These are phyloP conservation scores for Lunasporangiospora selenospora DNA, from an alignment of 192 early-diverging fungal species.

Conservation along the genomic window DNA sequence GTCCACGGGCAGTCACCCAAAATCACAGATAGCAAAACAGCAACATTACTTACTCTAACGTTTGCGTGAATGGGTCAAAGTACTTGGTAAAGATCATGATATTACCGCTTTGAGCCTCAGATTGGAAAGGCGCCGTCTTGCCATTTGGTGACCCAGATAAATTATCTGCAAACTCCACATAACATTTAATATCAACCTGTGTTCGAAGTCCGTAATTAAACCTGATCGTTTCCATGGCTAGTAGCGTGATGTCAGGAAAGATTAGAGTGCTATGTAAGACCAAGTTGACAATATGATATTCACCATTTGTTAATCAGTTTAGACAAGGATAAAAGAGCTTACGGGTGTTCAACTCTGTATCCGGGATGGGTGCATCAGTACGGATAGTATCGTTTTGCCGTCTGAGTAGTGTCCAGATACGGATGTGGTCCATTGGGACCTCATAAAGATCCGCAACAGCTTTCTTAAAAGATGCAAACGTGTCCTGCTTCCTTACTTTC, in stretches of 20 bases:
- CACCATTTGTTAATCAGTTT: too few relatives aligned
- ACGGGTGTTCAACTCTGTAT: slow-evolving; percentile 47
- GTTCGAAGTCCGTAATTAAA: too few relatives aligned
- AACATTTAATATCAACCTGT: slow-evolving; percentile 14
- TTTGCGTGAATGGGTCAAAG: slow-evolving; percentile 65
- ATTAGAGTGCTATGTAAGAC: too few relatives aligned
- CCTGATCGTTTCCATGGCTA: too few relatives aligned
- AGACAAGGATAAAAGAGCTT: too few relatives aligned
- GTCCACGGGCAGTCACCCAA: neutral
- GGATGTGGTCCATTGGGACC: slow-evolving; percentile 54
- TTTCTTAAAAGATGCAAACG: slow-evolving; percentile 56
- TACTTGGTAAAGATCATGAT: slow-evolving; percentile 81
- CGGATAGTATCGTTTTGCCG: slow-evolving; percentile 89
- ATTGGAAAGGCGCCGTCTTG: neutral
- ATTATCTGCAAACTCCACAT: slow-evolving; percentile 21
- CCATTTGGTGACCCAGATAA: neutral
- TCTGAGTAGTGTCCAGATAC: slow-evolving; percentile 82
- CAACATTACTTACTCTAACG: slow-evolving; percentile 56
- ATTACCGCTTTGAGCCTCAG: too few relatives aligned
- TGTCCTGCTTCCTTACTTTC: slow-evolving; percentile 58
- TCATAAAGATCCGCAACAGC: slow-evolving; percentile 50
- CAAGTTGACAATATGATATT: too few relatives aligned
- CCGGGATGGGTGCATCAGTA: slow-evolving; percentile 70
- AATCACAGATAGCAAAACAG: neutral
- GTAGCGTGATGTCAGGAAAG: too few relatives aligned